Percentiles rank a stretch among this genome's conserved stretches.
Conservation (phyloP, 169 alveolate genomes). For the Pseudocohnilembus persalinus region DNA sequence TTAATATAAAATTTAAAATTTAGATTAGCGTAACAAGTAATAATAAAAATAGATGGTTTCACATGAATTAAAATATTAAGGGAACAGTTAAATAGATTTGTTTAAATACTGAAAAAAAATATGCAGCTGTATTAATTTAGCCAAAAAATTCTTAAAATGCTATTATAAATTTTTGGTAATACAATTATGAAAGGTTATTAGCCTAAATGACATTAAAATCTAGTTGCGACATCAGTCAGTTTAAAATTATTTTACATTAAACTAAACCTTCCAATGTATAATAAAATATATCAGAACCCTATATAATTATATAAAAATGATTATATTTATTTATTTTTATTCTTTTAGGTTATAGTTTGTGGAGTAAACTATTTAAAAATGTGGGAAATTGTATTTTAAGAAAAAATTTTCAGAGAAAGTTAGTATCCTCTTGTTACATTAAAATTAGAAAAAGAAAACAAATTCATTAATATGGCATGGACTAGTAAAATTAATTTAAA, state of each 20-base stretch:
- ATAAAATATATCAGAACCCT: background rate
- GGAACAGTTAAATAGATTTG: slow-evolving; percentile 17
- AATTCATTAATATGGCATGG: slow-evolving; percentile 42
- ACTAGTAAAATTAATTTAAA: background rate
- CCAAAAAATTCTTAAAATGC: slow-evolving; percentile 11
- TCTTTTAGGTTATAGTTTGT: slow-evolving; percentile 8
- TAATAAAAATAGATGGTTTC: slow-evolving; percentile 1
- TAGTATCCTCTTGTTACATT: slow-evolving; percentile 36
- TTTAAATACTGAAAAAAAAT: slow-evolving; percentile 36
- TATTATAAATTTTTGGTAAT: slow-evolving; percentile 33
- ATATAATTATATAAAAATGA: background rate
- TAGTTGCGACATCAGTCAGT: background rate
- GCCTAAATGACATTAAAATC: slow-evolving; percentile 42
- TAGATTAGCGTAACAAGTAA: slow-evolving; percentile 1
- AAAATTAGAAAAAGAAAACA: slow-evolving; percentile 46
- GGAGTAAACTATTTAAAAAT: slow-evolving; percentile 42
- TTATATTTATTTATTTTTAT: background rate
- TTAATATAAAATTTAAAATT: background rate
- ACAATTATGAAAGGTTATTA: slow-evolving; percentile 32
- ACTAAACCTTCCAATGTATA: slow-evolving; percentile 23
- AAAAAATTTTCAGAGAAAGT: slow-evolving; percentile 35
- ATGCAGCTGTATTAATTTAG: slow-evolving; percentile 21
- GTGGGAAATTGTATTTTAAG: slow-evolving; percentile 49
- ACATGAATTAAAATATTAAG: slow-evolving; percentile 14
- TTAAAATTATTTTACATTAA: slow-evolving; percentile 41